Evolutionary conservation across 164 flowering plant species (phyloP).

Genomic region (Amborella trichopoda): DNA sequence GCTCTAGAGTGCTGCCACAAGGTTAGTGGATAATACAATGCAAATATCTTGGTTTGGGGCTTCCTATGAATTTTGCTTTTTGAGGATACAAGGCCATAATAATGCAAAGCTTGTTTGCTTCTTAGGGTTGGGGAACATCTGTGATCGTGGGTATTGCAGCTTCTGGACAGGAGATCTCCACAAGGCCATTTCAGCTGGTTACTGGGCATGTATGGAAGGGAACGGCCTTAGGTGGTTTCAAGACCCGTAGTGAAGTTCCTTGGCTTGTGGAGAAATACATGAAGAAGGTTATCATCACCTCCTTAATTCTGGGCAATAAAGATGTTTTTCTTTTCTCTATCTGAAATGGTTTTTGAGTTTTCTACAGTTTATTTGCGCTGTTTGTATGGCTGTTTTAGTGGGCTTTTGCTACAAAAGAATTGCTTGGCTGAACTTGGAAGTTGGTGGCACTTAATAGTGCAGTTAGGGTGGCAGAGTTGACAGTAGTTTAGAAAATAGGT

Average conservation of each 20-base stretch:
- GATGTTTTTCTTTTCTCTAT: background rate
- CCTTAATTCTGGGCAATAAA: background rate
- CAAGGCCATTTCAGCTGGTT: conserved; percentile 97
- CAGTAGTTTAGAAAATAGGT: too few species aligned
- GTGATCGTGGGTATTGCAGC: conserved; percentile 98
- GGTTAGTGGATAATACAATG: conserved; percentile 30
- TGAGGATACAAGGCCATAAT: background rate
- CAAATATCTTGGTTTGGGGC: background rate
- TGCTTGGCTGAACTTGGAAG: too few species aligned
- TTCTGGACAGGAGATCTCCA: conserved; percentile 89
- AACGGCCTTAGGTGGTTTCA: conserved; percentile 98
- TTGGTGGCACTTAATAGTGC: too few species aligned
- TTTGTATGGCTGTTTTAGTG: background rate
- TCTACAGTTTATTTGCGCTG: background rate
- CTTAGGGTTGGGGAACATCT: conserved; percentile 97
- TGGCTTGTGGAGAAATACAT: conserved; percentile 97
- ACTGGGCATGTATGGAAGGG: conserved; percentile 99
- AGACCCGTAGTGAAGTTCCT: conserved; percentile 98
- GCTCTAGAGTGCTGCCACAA: conserved; percentile 98
- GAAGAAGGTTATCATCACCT: conserved; percentile 99
- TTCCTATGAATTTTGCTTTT: conserved; percentile 1
- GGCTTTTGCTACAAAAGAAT: too few species aligned
- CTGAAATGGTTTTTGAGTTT: too few species aligned
- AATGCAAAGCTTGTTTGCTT: background rate
- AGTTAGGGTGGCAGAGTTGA: too few species aligned